Conservation (phyloP, 306 rosid genomes). For the Trifolium fragiferum region DNA sequence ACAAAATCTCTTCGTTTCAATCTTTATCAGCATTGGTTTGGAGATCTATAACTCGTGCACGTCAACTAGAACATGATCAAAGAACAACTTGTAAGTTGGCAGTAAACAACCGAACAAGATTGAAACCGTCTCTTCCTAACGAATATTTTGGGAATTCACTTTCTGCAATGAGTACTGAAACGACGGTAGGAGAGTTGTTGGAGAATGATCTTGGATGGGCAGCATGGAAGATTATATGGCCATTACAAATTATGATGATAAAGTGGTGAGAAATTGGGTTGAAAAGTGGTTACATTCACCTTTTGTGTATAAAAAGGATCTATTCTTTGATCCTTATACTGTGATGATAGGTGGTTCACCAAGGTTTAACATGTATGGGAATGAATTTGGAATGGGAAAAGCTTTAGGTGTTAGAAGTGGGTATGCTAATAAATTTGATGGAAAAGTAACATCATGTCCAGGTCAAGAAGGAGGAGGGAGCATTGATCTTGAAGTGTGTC, state of each 20-base stretch:
- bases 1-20: slow-evolving; percentile 62
- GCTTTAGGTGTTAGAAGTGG: slow-evolving; percentile 62
- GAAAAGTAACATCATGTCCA: slow-evolving; percentile 52
- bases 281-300: slow-evolving; percentile 56
- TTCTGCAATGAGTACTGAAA: neutral
- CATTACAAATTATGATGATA: slow-evolving; percentile 38
- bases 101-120: slow-evolving; percentile 51
- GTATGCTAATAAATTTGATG: slow-evolving; percentile 55
- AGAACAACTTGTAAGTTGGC: slow-evolving; percentile 51
- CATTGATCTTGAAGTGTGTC: slow-evolving; percentile 67
- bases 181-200: slow-evolving; percentile 50
- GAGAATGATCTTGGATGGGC: slow-evolving; percentile 60
- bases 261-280: neutral
- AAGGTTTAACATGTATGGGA: slow-evolving; percentile 61
- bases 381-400: slow-evolving; percentile 82
- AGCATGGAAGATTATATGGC: slow-evolving; percentile 58
- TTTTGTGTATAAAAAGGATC: neutral
- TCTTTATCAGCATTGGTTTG: slow-evolving; percentile 67
- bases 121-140: slow-evolving; percentile 50
- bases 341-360: slow-evolving; percentile 70
- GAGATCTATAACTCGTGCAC: slow-evolving; percentile 60
- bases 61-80: slow-evolving; percentile 15
- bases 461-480: slow-evolving; percentile 69
- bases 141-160: slow-evolving; percentile 61
- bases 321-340: slow-evolving; percentile 17